Percentiles rank a stretch among this genome's conserved stretches.
Evolutionary conservation across 768 basidiomycete species (phyloP).

Genomic region (Suillus tomentosus): DNA sequence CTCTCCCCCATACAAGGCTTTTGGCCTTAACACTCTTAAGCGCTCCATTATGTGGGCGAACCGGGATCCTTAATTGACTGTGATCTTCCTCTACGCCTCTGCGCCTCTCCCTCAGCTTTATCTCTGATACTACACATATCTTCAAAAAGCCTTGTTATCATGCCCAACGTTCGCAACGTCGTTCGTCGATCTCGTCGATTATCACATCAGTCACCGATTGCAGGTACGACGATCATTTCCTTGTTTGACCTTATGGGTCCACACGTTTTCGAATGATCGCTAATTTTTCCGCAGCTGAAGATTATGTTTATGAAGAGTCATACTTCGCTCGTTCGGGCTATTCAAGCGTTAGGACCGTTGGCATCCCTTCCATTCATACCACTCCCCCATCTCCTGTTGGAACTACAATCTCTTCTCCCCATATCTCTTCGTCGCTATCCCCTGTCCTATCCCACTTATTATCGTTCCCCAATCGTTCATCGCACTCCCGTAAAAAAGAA

Average conservation of each 20-base stretch:
- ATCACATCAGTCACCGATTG: constrained; percentile 40
- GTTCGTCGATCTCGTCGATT: constrained; percentile 47
- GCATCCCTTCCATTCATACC: constrained; percentile 12
- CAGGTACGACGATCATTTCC: constrained; percentile 32
- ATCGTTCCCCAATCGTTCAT: constrained; percentile 34
- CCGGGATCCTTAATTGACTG: constrained; percentile 14
- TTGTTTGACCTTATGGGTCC: constrained; percentile 25
- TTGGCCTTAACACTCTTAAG: constrained; percentile 34
- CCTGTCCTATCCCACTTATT: constrained; percentile 27
- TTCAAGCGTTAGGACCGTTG: constrained; percentile 20
- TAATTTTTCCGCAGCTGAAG: constrained; percentile 34
- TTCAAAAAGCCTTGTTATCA: constrained; percentile 17
- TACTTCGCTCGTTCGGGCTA: constrained; percentile 27
- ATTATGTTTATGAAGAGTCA: constrained; percentile 29
- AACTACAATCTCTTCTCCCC: constrained; percentile 16
- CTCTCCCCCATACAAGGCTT: constrained; percentile 20
- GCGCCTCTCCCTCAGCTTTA: constrained; percentile 6
- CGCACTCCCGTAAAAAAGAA: constrained; percentile 43
- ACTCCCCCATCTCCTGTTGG: constrained; percentile 22
- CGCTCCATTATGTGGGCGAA: constrained; percentile 17
- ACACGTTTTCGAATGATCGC: constrained; percentile 35
- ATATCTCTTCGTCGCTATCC: constrained; percentile 20
- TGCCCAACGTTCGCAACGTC: constrained; percentile 35
- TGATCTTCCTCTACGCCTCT: constrained; percentile 17
- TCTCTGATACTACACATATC: constrained; percentile 13